Conservation (phyloP, 73 alveolate genomes). For the Paramecium sonneborni region DNA sequence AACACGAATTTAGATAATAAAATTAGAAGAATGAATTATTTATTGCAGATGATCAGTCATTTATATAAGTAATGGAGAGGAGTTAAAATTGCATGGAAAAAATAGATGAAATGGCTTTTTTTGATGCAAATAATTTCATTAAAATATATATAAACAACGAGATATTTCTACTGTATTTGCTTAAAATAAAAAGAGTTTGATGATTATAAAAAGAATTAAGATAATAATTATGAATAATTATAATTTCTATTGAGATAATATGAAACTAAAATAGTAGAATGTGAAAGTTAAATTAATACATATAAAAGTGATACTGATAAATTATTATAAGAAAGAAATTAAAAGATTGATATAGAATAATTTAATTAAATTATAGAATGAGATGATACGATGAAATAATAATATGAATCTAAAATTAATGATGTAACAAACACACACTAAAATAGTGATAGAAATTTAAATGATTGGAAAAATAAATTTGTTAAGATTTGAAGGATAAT, state of each 20-base stretch:
- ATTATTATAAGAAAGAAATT: not conserved
- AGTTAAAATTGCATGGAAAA: too few species aligned
- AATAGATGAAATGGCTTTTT: too few species aligned
- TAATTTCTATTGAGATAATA: not conserved
- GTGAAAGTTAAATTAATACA: not conserved
- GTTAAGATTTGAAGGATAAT: not conserved
- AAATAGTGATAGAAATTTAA: conserved; percentile 7
- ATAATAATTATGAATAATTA: not conserved
- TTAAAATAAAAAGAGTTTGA: conserved; percentile 7
- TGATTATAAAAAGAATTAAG: not conserved
- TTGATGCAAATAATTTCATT: too few species aligned
- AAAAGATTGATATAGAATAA: not conserved
- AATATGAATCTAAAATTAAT: not conserved
- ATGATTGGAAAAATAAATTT: conserved; percentile 49
- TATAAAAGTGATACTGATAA: not conserved
- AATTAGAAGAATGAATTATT: not conserved
- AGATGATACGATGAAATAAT: conserved; percentile 21
- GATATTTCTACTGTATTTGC: too few species aligned
- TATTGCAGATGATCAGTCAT: too few species aligned
- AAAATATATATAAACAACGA: too few species aligned
- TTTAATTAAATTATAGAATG: not conserved
- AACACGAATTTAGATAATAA: not conserved
- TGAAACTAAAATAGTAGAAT: not conserved
- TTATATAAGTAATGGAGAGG: too few species aligned
- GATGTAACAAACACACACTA: not conserved